Conservation (phyloP, 768 basidiomycete species). For the Albatrellus ellisii region DNA sequence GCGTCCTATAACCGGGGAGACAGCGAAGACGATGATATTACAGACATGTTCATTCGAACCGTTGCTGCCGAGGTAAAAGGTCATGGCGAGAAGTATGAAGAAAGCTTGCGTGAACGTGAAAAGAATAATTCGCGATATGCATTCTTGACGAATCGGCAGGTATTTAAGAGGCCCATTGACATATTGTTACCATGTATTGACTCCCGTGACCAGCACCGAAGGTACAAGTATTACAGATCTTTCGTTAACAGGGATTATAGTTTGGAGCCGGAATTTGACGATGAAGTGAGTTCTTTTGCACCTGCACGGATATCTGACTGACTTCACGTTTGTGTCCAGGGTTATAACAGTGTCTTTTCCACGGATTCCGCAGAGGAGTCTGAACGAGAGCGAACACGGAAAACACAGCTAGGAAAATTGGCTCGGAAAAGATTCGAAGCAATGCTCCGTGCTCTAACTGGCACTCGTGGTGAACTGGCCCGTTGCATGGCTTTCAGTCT, state of each 20-base stretch:
- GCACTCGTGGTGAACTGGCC: conserved; percentile 82
- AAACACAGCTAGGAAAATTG: conserved; percentile 63
- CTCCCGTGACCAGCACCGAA: conserved; percentile 38
- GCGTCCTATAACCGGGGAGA: conserved; percentile 20
- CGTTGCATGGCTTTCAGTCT: conserved; percentile 96
- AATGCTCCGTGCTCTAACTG: conserved; percentile 79
- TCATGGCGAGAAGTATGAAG: conserved; percentile 68
- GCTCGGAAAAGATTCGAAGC: conserved; percentile 81
- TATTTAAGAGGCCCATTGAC: conserved; percentile 16
- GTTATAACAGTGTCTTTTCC: conserved; percentile 79
- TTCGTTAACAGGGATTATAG: conserved; percentile 44
- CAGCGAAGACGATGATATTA: conserved; percentile 53
- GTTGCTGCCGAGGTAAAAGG: conserved; percentile 79
- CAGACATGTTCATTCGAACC: conserved; percentile 75
- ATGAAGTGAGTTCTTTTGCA: conserved; percentile 36
- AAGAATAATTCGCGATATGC: conserved; percentile 69
- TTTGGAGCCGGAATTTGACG: conserved; percentile 63
- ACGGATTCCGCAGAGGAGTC: conserved; percentile 93
- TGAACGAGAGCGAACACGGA: conserved; percentile 71
- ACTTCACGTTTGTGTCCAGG: conserved; percentile 29
- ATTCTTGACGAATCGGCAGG: conserved; percentile 37
- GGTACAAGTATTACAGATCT: conserved; percentile 58
- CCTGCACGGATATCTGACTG: not conserved
- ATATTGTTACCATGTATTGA: not conserved
- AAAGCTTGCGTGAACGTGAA: conserved; percentile 62